phyloP scores from a whole-genome alignment of 805 yeast species.

The Metschnikowia colocasiae region DNA sequence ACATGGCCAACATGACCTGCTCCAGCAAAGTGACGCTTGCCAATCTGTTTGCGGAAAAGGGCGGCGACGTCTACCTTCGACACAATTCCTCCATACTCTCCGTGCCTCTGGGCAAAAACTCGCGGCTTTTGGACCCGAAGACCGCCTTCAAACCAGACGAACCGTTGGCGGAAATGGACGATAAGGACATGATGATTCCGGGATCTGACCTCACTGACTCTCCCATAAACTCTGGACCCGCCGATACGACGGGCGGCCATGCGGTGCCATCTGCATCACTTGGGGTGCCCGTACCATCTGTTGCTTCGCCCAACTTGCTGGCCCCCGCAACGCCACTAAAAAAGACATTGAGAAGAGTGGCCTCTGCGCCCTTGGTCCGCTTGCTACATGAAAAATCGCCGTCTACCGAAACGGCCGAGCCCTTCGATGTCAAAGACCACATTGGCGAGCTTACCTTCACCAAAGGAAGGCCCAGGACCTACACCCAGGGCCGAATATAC shows the following conservation, averaged over 20 bases:
- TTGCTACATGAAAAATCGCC: constrained; percentile 25
- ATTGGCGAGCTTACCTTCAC: constrained; percentile 40
- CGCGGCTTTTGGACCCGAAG: background rate
- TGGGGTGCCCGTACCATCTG: background rate
- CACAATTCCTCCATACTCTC: constrained; percentile 29
- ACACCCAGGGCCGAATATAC: constrained; percentile 54
- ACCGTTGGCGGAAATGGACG: background rate
- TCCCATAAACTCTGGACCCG: no score
- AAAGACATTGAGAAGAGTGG: constrained; percentile 62
- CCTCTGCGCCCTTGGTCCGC: constrained; percentile 73
- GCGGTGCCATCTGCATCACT: background rate
- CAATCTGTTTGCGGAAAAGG: constrained; percentile 3
- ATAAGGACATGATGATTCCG: background rate
- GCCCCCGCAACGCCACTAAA: constrained; percentile 27
- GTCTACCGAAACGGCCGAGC: constrained; percentile 25
- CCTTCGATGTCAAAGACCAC: constrained; percentile 39
- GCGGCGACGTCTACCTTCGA: constrained; percentile 31
- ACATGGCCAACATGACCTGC: background rate
- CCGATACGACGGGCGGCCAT: no score
- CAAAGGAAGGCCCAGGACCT: constrained; percentile 36
- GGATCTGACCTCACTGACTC: background rate
- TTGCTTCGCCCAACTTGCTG: background rate
- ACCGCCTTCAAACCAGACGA: background rate
- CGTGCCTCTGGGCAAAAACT: constrained; percentile 3
- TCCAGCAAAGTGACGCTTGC: background rate